phyloP scores from a whole-genome alignment of 345 rosid species.

The Stellera chamaejasme region DNA sequence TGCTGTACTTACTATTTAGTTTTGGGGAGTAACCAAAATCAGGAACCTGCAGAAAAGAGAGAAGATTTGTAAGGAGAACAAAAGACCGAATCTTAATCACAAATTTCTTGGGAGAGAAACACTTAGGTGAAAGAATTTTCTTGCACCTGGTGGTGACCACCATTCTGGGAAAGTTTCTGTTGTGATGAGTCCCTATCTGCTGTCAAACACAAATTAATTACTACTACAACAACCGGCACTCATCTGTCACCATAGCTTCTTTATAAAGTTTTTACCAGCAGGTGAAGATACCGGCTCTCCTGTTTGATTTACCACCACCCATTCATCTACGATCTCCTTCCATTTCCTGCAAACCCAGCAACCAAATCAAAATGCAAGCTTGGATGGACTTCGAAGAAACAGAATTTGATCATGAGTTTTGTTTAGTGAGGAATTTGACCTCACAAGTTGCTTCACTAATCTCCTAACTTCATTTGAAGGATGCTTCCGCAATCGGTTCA shows the following conservation, averaged over 20 bases:
- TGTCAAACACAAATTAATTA: slow-evolving; percentile 20
- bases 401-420: no score
- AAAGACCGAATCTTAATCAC: slow-evolving; percentile 10
- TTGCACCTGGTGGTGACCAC: slow-evolving; percentile 78
- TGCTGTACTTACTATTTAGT: slow-evolving; percentile 56
- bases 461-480: slow-evolving; percentile 46
- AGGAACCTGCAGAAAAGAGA: slow-evolving; percentile 37
- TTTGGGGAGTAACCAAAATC: slow-evolving; percentile 61
- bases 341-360: slow-evolving; percentile 59
- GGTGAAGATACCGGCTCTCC: slow-evolving; percentile 46
- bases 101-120: slow-evolving; percentile 15
- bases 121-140: slow-evolving; percentile 9
- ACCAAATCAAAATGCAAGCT: not conserved
- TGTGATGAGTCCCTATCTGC: slow-evolving; percentile 89
- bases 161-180: slow-evolving; percentile 58
- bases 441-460: slow-evolving; percentile 65
- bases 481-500: slow-evolving; percentile 49
- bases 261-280: slow-evolving; percentile 12
- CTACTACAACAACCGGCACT: not conserved
- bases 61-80: slow-evolving; percentile 22
- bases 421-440: slow-evolving; percentile 18
- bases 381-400: no score
- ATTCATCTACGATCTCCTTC: slow-evolving; percentile 87
- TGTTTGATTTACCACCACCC: slow-evolving; percentile 79
- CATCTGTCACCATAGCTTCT: slow-evolving; percentile 11